phyloP scores from a whole-genome alignment of 768 basidiomycete genomes.

The Gyrodon lividus region DNA sequence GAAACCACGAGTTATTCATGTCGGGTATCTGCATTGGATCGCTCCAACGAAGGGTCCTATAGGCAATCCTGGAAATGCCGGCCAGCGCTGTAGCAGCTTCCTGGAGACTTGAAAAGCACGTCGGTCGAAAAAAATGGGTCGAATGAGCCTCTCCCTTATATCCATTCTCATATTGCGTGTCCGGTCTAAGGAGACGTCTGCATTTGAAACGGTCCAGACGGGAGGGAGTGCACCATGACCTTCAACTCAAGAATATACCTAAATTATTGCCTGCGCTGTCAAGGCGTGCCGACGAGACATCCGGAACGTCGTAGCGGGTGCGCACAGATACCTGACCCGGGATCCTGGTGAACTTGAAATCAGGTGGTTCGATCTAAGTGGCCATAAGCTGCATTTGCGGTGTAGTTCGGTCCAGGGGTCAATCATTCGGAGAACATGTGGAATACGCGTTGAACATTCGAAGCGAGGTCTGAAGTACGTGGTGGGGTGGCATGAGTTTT shows the following conservation, averaged over 20 bases:
- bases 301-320: conserved; percentile 5
- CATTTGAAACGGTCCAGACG: neutral
- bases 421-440: conserved; percentile 33
- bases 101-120: conserved; percentile 11
- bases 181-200: neutral
- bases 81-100: conserved; percentile 16
- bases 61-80: conserved; percentile 23
- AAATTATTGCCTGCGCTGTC: neutral
- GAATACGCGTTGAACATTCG: conserved; percentile 30
- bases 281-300: neutral
- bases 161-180: neutral
- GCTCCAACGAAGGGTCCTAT: conserved; percentile 29
- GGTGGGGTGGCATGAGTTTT: conserved; percentile 19
- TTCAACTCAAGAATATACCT: conserved; percentile 4
- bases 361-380: conserved; percentile 20
- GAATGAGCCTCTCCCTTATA: neutral
- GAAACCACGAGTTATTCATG: conserved; percentile 36
- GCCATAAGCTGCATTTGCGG: conserved; percentile 24
- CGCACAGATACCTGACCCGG: conserved; percentile 3
- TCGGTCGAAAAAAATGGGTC: neutral
- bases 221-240: neutral
- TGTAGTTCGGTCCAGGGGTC: conserved; percentile 25
- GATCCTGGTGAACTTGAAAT: conserved; percentile 12
- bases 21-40: conserved; percentile 38
- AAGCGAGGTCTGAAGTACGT: conserved; percentile 28